phyloP scores from a whole-genome alignment of 768 basidiomycete species.

The Trametes cubensis region DNA sequence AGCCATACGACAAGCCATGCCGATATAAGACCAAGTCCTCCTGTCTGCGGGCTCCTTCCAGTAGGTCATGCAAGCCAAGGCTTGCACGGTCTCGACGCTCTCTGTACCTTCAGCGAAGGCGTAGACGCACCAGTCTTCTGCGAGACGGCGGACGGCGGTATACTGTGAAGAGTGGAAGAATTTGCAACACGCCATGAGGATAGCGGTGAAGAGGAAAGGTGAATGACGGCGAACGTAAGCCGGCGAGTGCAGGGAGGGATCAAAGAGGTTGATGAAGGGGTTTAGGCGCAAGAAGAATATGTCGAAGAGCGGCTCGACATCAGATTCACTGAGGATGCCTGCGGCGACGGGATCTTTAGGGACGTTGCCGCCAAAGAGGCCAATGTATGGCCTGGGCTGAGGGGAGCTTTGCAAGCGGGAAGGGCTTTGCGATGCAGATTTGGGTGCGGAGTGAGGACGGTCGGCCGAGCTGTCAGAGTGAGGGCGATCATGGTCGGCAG shows the following conservation, averaged over 20 bases:
- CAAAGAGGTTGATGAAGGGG: conserved; percentile 88
- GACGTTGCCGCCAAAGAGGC: conserved; percentile 9
- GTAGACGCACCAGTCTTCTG: conserved; percentile 71
- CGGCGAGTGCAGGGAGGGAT: conserved; percentile 82
- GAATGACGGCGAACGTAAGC: conserved; percentile 78
- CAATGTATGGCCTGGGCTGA: conserved; percentile 14
- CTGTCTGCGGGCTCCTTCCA: conserved; percentile 90
- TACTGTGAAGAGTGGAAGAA: conserved; percentile 76
- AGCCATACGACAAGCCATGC: conserved; percentile 88
- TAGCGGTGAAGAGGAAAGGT: conserved; percentile 81
- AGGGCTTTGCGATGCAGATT: conserved; percentile 17
- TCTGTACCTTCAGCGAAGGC: conserved; percentile 82
- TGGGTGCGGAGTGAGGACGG: conserved; percentile 25
- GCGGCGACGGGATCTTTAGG: conserved; percentile 67
- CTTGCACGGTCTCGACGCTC: conserved; percentile 85
- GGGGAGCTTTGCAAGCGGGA: conserved; percentile 21
- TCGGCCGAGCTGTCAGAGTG: conserved; percentile 29
- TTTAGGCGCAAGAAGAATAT: conserved; percentile 81
- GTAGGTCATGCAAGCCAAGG: conserved; percentile 86
- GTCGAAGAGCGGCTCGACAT: conserved; percentile 76
- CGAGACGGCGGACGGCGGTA: conserved; percentile 68
- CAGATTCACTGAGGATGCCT: conserved; percentile 69
- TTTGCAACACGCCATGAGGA: conserved; percentile 84
- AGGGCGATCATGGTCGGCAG: conserved; percentile 36
- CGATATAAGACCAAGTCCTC: conserved; percentile 86